phyloP scores from a whole-genome alignment of 495 filamentous ascomycete genomes.

The Paragyromitra xinjiangensis region DNA sequence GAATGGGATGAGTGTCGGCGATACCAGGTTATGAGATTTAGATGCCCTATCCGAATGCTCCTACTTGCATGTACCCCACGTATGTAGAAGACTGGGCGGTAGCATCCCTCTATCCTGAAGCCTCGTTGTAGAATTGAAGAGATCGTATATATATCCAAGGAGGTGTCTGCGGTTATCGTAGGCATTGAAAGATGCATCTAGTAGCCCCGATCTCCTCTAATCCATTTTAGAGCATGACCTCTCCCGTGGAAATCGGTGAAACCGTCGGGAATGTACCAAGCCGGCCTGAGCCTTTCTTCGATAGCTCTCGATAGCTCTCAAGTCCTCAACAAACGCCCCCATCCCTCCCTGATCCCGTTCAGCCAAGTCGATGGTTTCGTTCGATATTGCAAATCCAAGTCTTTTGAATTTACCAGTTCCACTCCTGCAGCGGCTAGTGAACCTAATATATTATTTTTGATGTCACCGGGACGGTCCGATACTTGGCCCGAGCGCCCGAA shows the following conservation, averaged over 20 bases:
- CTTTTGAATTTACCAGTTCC: too few species aligned
- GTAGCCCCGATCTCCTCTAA: neutral
- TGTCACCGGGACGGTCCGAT: neutral
- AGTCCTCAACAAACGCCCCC: too few species aligned
- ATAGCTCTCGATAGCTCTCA: too few species aligned
- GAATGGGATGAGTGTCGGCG: neutral
- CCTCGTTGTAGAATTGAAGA: neutral
- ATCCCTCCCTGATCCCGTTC: too few species aligned
- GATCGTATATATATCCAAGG: neutral
- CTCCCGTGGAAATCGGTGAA: neutral
- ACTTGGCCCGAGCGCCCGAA: slow-evolving; percentile 19
- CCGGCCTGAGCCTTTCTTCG: too few species aligned
- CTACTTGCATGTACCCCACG: neutral
- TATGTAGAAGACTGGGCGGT: neutral
- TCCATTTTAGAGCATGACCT: neutral
- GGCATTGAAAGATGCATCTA: neutral
- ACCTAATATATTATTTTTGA: neutral
- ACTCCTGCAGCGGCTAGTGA: neutral
- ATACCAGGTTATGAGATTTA: neutral
- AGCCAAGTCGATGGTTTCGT: too few species aligned
- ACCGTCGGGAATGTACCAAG: too few species aligned
- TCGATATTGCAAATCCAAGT: too few species aligned
- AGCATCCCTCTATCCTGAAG: neutral
- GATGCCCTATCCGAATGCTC: neutral
- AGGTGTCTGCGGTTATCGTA: neutral